Percentiles rank a stretch among this genome's conserved stretches.
phyloP scores from a whole-genome alignment of 176 grass and related monocot species.

The Ensete glaucum region DNA sequence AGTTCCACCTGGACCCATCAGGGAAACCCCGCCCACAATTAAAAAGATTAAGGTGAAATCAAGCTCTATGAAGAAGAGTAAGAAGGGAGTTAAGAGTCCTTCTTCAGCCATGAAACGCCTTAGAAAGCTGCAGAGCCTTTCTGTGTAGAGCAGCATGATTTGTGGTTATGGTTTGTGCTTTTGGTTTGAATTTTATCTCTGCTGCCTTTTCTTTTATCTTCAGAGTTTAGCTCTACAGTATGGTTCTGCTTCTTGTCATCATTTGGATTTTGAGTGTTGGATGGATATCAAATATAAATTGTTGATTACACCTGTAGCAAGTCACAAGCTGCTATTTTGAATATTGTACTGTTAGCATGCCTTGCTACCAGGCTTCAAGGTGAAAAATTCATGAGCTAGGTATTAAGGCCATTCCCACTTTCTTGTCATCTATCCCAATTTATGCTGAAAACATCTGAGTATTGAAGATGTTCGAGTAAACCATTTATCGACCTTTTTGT shows the following conservation, averaged over 20 bases:
- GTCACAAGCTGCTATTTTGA: neutral
- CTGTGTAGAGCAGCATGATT: conserved; percentile 29
- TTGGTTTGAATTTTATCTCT: conserved; percentile 28
- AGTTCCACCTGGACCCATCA: conserved; percentile 69
- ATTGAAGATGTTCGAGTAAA: neutral
- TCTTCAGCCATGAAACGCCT: conserved; percentile 51
- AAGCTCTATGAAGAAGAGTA: conserved; percentile 69
- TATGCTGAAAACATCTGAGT: too few relatives aligned
- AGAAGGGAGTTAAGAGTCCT: conserved; percentile 42
- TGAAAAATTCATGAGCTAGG: neutral
- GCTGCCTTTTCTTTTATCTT: conserved; percentile 22
- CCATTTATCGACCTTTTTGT: neutral
- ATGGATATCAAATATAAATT: neutral
- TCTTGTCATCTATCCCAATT: too few relatives aligned
- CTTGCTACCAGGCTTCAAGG: neutral
- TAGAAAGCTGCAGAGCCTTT: conserved; percentile 66
- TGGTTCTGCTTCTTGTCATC: conserved; percentile 5
- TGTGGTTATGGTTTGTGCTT: conserved; percentile 12
- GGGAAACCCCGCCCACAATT: conserved; percentile 31
- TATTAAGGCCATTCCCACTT: neutral
- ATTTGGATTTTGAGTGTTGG: neutral
- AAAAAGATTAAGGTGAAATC: conserved; percentile 57
- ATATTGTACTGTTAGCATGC: neutral
- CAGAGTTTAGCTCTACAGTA: conserved; percentile 38
- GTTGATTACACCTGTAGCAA: neutral